phyloP scores from a whole-genome alignment of 2,329 filamentous ascomycete genomes.

The Coniosporium tulheliwenetii region DNA sequence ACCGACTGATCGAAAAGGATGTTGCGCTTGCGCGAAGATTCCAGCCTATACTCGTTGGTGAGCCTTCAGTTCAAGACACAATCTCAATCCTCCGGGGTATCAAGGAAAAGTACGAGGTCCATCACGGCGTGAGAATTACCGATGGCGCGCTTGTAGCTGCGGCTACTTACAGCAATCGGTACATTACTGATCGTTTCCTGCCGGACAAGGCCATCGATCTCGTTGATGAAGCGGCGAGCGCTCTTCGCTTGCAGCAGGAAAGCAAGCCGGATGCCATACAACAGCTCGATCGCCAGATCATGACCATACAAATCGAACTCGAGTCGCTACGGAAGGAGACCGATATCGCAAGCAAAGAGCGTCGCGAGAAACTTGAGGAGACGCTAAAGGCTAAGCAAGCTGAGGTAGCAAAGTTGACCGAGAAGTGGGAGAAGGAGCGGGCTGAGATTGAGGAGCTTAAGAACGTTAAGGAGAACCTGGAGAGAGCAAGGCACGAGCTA shows the following conservation, averaged over 20 bases:
- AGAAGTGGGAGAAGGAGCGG: constrained; percentile 82
- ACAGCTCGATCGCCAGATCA: constrained; percentile 81
- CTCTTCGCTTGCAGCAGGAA: constrained; percentile 82
- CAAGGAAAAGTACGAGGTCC: constrained; percentile 94
- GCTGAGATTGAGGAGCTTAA: constrained; percentile 78
- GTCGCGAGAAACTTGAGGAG: constrained; percentile 69
- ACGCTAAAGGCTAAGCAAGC: constrained; percentile 63
- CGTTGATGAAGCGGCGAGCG: constrained; percentile 89
- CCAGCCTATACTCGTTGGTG: constrained; percentile 85
- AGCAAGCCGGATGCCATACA: constrained; percentile 93
- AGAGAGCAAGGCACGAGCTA: constrained; percentile 69
- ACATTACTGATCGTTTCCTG: constrained; percentile 89
- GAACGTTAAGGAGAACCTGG: constrained; percentile 72
- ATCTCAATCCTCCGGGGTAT: constrained; percentile 92
- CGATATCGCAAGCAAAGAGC: constrained; percentile 75
- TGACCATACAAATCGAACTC: constrained; percentile 93
- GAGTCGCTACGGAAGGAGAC: constrained; percentile 91
- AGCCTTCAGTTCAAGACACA: constrained; percentile 80
- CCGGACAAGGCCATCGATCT: constrained; percentile 96
- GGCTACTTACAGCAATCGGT: constrained; percentile 83
- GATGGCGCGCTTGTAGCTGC: constrained; percentile 85
- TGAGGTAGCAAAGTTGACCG: constrained; percentile 57
- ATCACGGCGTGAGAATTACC: constrained; percentile 89
- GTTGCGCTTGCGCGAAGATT: constrained; percentile 84
- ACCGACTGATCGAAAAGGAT: constrained; percentile 88